Evolutionary conservation across 2,329 filamentous ascomycete genomes (phyloP).

Genomic region (Hymenoscyphus salicellus): DNA sequence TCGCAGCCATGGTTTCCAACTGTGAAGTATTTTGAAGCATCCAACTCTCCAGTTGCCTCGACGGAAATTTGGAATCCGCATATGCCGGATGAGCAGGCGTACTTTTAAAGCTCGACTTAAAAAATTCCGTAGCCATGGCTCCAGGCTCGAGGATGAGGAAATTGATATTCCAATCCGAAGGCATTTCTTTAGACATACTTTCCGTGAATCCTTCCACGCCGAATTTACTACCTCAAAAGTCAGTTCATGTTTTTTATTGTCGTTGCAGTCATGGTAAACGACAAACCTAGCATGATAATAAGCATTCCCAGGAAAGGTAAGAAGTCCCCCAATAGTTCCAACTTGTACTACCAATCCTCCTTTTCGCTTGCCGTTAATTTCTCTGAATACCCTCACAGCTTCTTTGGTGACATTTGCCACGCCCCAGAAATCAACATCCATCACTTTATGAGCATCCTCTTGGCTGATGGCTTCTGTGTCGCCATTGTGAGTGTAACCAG

Average conservation of each 20-base stretch:
- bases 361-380: slow-evolving; percentile 17
- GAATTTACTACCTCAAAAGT: slow-evolving; percentile 38
- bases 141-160: slow-evolving; percentile 40
- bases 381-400: slow-evolving; percentile 8
- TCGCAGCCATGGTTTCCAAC: neutral
- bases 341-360: slow-evolving; percentile 40
- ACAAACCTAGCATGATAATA: slow-evolving; percentile 29
- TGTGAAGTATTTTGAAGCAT: neutral
- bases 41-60: slow-evolving; percentile 3
- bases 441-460: too few species aligned
- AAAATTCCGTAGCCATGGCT: slow-evolving; percentile 38
- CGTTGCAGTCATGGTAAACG: neutral
- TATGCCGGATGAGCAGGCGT: slow-evolving; percentile 27
- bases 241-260: neutral
- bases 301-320: slow-evolving; percentile 35
- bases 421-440: too few species aligned
- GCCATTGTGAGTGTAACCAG: too few species aligned
- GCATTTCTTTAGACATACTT: slow-evolving; percentile 34
- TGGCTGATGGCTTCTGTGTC: too few species aligned
- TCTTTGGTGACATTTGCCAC: slow-evolving; percentile 6
- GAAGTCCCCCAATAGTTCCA: slow-evolving; percentile 37
- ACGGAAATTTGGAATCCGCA: slow-evolving; percentile 1
- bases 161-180: slow-evolving; percentile 38
- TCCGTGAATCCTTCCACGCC: slow-evolving; percentile 39
- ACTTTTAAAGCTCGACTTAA: slow-evolving; percentile 29